phyloP scores from a whole-genome alignment of 768 basidiomycete genomes.

The Boletales sp. region DNA sequence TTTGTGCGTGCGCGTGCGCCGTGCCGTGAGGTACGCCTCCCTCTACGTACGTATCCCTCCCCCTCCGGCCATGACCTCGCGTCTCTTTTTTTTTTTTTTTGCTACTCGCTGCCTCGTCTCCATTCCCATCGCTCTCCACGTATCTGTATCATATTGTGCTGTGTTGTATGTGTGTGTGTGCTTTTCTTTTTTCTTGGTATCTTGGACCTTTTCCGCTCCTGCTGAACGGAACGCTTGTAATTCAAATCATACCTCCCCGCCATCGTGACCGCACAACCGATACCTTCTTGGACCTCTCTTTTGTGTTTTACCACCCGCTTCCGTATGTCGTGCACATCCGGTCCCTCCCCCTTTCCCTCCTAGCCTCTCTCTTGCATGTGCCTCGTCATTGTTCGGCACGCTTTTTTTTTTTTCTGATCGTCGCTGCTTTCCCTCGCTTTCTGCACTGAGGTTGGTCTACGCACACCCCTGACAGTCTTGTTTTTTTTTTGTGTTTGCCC shows the following conservation, averaged over 20 bases:
- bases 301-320: conserved; percentile 10
- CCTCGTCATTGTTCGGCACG: neutral
- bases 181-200: conserved; percentile 16
- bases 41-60: too few species aligned
- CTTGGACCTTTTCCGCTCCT: conserved; percentile 16
- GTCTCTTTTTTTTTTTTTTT: neutral
- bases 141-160: conserved; percentile 7
- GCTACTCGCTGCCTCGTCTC: neutral
- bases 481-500: neutral
- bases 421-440: too few species aligned
- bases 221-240: conserved; percentile 8
- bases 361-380: neutral
- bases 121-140: neutral
- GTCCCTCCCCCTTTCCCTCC: too few species aligned
- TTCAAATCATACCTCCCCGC: neutral
- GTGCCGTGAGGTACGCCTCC: too few species aligned
- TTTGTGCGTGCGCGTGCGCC: too few species aligned
- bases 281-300: conserved; percentile 24
- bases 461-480: neutral
- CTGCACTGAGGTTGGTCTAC: too few species aligned
- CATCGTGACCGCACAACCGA: conserved; percentile 7
- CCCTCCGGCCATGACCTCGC: too few species aligned
- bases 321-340: conserved; percentile 14
- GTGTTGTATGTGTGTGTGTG: conserved; percentile 8
- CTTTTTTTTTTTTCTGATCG: too few species aligned